Evolutionary conservation across 2,329 filamentous ascomycete genomes (phyloP).

Genomic region (Sclerotinia nivalis): DNA sequence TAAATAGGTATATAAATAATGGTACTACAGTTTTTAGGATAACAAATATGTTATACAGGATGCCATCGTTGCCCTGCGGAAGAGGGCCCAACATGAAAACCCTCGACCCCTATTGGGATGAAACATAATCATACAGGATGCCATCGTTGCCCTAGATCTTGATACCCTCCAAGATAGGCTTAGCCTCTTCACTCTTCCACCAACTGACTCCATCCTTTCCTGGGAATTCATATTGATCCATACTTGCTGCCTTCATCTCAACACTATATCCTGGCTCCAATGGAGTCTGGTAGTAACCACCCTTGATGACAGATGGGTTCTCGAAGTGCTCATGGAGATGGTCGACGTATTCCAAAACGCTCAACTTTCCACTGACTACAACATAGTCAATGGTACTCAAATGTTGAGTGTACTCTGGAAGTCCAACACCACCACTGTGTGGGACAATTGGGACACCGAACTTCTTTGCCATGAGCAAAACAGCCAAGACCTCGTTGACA

Average conservation of each 20-base stretch:
- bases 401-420: constrained; percentile 94
- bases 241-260: constrained; percentile 88
- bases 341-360: constrained; percentile 87
- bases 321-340: constrained; percentile 93
- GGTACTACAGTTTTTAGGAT: constrained; percentile 21
- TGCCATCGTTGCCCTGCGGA: constrained; percentile 40
- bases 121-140: constrained; percentile 33
- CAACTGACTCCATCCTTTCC: constrained; percentile 72
- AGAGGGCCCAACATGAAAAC: constrained; percentile 39
- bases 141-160: constrained; percentile 42
- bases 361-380: constrained; percentile 76
- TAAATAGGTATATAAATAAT: constrained; percentile 15
- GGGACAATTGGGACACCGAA: constrained; percentile 81
- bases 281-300: constrained; percentile 87
- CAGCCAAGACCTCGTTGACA: constrained; percentile 90
- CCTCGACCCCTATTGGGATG: constrained; percentile 34
- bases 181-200: constrained; percentile 70
- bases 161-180: constrained; percentile 40
- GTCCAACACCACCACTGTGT: constrained; percentile 83
- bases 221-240: constrained; percentile 77
- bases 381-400: constrained; percentile 92
- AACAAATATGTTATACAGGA: constrained; percentile 31
- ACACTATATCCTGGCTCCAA: constrained; percentile 84
- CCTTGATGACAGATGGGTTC: constrained; percentile 75
- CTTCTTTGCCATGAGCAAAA: constrained; percentile 75